Evolutionary conservation across 805 yeast species (phyloP), one percentile per base, ranked within the genome.

Genomic region (Metschnikowia baotianmanensis): DNA sequence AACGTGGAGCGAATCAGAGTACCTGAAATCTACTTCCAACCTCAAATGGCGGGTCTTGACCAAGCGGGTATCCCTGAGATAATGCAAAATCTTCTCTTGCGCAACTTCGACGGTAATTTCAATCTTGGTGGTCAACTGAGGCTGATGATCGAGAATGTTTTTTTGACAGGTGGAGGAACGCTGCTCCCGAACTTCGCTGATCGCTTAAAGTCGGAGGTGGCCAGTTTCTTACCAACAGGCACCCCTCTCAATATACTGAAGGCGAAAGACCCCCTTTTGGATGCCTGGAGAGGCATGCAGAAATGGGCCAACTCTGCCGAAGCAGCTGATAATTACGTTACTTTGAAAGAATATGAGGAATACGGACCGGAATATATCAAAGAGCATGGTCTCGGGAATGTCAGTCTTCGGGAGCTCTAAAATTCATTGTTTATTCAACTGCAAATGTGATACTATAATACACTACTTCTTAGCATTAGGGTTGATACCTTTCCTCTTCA

Each of bases 211-310:
- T 65, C 67, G 20, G 99, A 93, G 47, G 77, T 89, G 45, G 76
- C 77, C 11, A 65, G 78, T 7, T 76, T 84, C 45, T 65, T 93
- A 38, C 98, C 98, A 0, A 72, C 72, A 2, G 83, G 77, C 1
- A 65, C 84, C 0, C 74, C 77, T 0, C 63, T 90, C 25, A 63
- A 70, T 5, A 83, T 90, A 1, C 66, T 83, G 40, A 56, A 63
- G 13, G 93, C 96, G 0, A 49, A 61, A 2, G 80, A 86, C 58
- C 91, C 96, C 2, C 51, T 77, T 1, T 55, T 77, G 22, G 99
- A 91, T 61, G 78, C 97, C 1, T 93, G 99, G 98, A 82, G 72
- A 54, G 99, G 99, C 21, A 89, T 93, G 95, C 81, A 86, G 10
- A 75, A 76, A 53, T 86, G 96, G 86, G 69, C 90, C 5, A 52